Conservation (phyloP, 257 asterid genomes). For the Misopates orontium region DNA sequence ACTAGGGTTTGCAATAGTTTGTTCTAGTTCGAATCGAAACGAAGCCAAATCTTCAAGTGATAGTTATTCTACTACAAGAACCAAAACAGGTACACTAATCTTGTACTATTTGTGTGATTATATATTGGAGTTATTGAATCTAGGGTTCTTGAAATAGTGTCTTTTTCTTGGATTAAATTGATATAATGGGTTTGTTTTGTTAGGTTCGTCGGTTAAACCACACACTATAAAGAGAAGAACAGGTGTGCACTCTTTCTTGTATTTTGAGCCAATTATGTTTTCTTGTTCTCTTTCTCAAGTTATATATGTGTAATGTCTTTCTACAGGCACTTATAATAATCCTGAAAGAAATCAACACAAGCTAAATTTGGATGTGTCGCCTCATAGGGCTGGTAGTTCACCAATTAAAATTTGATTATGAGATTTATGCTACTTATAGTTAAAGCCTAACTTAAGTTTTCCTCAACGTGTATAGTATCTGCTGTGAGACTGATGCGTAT, state of each 20-base stretch:
- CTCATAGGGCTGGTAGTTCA: slow-evolving; percentile 80
- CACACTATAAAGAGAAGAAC: slow-evolving; percentile 19
- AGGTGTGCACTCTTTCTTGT: slow-evolving; percentile 19
- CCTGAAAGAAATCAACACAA: slow-evolving; percentile 40
- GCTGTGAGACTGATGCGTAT: slow-evolving; percentile 96
- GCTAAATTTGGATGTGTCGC: slow-evolving; percentile 76
- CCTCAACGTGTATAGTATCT: slow-evolving; percentile 49
- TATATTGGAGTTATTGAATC: background rate
- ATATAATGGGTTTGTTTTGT: slow-evolving; percentile 16
- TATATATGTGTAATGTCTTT: slow-evolving; percentile 14
- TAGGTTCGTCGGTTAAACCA: slow-evolving; percentile 28
- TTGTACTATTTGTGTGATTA: background rate
- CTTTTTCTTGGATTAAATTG: slow-evolving; percentile 9
- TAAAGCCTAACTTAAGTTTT: background rate
- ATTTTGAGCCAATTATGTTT: background rate
- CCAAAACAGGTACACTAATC: slow-evolving; percentile 28
- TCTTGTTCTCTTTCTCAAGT: background rate
- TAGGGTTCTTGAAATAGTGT: no score
- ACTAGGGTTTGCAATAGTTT: slow-evolving; percentile 19
- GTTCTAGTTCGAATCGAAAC: slow-evolving; percentile 30
- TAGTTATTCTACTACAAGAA: slow-evolving; percentile 29
- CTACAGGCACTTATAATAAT: slow-evolving; percentile 40
- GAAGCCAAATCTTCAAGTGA: slow-evolving; percentile 26
- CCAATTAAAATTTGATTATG: background rate
- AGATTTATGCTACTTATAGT: background rate